phyloP scores from a whole-genome alignment of 805 yeast species.

The Kazachstania taianensis region DNA sequence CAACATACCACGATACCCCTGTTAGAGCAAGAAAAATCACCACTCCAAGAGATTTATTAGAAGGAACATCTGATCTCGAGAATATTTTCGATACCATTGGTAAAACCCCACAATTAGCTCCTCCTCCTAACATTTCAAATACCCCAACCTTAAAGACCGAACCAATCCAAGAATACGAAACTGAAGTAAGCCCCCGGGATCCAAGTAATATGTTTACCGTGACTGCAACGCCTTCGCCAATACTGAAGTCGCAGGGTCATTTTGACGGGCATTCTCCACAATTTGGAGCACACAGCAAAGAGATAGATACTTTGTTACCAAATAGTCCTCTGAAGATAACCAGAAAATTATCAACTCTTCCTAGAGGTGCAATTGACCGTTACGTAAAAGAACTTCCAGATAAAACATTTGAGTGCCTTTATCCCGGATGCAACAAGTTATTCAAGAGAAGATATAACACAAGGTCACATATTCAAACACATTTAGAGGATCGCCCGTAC shows the following conservation, averaged over 20 bases:
- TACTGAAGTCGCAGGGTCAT: slow-evolving; percentile 29
- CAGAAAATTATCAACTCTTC: slow-evolving; percentile 37
- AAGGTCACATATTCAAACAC: slow-evolving; percentile 93
- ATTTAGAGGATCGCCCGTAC: slow-evolving; percentile 88
- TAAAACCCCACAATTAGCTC: background rate
- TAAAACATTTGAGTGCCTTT: slow-evolving; percentile 64
- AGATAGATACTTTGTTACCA: slow-evolving; percentile 1
- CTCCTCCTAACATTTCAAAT: background rate
- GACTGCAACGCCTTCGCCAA: slow-evolving; percentile 38
- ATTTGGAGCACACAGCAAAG: slow-evolving; percentile 8
- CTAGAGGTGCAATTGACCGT: slow-evolving; percentile 81
- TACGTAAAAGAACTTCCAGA: slow-evolving; percentile 76
- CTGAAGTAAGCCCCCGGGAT: background rate
- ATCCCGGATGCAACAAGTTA: slow-evolving; percentile 65
- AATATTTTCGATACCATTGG: background rate
- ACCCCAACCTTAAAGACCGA: background rate
- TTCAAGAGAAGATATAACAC: slow-evolving; percentile 87
- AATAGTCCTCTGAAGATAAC: slow-evolving; percentile 22
- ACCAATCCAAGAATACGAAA: background rate
- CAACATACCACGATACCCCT: slow-evolving; percentile 22
- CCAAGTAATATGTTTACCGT: slow-evolving; percentile 28
- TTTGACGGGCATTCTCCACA: slow-evolving; percentile 16
- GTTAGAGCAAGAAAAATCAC: background rate
- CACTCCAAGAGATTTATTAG: no score
- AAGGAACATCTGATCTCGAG: no score